Evolutionary conservation across 2,329 filamentous ascomycete genomes (phyloP), one percentile per base, ranked within the genome.

Genomic region (Microdochium bolleyi): DNA sequence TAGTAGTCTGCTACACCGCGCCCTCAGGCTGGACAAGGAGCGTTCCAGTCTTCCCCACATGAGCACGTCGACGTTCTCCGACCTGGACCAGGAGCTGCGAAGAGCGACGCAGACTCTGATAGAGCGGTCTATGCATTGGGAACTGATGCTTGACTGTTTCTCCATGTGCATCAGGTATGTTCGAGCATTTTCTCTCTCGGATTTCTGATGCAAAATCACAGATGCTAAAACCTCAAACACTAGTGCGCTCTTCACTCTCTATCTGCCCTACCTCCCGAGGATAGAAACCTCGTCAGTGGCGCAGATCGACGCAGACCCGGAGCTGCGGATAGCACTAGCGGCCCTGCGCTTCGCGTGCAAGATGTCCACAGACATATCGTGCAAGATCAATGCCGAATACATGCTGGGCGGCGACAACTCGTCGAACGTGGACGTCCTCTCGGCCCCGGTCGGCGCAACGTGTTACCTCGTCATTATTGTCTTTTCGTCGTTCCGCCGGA

Each of bases 311-410:
- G 32, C 51, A 4, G 7, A 60, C 54, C 22, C 50, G 48, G 63
- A 67, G 48, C 34, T 67, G 24, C 44, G 48, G 8, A 61, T 61
- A 4, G 65, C 64, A 8, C 50, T 67, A 0, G 60, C 61, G 22
- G 65, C 65, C 19, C 55, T 67, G 2, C 61, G 62, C 11, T 67
- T 67, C 52, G 65, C 64, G 2, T 64, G 62, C 56, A 58, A 64
- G 54, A 62, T 67, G 58, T 67, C 65, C 19, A 64, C 61, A 9
- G 65, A 67, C 53, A 65, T 67, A 27, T 63, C 61, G 14, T 67
- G 65, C 51, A 66, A 64, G 54, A 56, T 67, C 8, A 67, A 66
- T 56, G 53, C 54, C 1, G 57, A 62, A 24, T 61, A 60, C 52
- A 56, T 53, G 32, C 21, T 53, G 21, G 49, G 54, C 8, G 49